Evolutionary conservation across 768 basidiomycete genomes (phyloP), one percentile per base, ranked within the genome.

Genomic region (Coprinopsis cinerea): DNA sequence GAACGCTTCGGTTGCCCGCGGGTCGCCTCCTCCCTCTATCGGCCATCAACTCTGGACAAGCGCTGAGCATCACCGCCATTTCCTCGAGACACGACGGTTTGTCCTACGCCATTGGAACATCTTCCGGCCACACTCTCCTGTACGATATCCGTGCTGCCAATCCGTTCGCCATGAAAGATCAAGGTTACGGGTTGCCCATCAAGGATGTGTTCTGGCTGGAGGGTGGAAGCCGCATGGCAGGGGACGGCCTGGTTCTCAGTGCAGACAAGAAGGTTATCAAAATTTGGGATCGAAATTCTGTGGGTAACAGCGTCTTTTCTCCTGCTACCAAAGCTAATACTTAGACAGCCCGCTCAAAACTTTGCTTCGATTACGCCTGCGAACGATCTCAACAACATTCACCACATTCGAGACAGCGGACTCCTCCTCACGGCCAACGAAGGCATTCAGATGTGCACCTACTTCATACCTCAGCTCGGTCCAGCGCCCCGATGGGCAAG

Each of bases 241-340:
- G 91, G 43, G 87, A 89, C 40, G 88, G 90, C 0, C 79, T 93
- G 73, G 79, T 99, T 15, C 72, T 94, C 47, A 94, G 88, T 64
- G 91, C 92, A 0, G 96, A 99, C 67, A 89, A 84, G 66, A 98
- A 98, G 64, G 95, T 99, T 23, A 79, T 97, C 60, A 99, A 99
- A 68, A 85, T 98, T 24, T 99, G 96, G 96, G 88, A 93, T 61
- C 79, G 85, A 47, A 79, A 88, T 64, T 77, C 76, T 34, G 91
- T 91, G 69, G 47, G 88, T 70, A 32, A 39, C 17, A 26, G 2
- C 43, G 17, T 23, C 41, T 47, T 22, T 39, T 27, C 11, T 50
- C 37, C 17, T 15, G 44, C 10, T 3, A 39, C 42, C 36, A 28
- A 49, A 24, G 55, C 44, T 45, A 36, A 59, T 48, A 45, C 46